Evolutionary conservation across 768 basidiomycete species (phyloP).

Genomic region (Imleria badia): DNA sequence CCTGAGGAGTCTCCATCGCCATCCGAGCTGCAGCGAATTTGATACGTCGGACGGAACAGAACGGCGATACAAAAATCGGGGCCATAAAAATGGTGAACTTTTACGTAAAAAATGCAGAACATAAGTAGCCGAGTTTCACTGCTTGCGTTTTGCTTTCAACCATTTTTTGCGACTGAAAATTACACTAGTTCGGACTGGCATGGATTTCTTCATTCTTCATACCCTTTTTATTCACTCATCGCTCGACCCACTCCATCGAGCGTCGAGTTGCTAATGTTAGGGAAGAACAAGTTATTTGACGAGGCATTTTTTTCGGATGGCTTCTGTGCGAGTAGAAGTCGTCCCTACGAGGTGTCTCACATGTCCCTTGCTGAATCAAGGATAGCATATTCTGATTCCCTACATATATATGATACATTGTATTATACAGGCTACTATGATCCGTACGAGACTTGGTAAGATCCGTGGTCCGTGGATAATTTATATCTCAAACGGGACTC

Average conservation of each 20-base stretch:
- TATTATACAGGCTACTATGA: conserved; percentile 9
- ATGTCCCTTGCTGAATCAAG: neutral
- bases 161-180: neutral
- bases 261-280: conserved; percentile 52
- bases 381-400: too few relatives aligned
- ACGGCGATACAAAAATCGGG: neutral
- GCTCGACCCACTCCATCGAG: conserved; percentile 42
- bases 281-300: conserved; percentile 39
- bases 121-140: too few relatives aligned
- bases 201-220: neutral
- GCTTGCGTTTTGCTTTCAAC: too few relatives aligned
- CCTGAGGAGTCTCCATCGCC: conserved; percentile 17
- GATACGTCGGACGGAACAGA: neutral
- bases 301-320: conserved; percentile 60
- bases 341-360: conserved; percentile 69
- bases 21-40: conserved; percentile 15
- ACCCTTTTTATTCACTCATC: conserved; percentile 48
- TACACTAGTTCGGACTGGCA: too few relatives aligned
- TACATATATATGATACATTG: conserved; percentile 9
- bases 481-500: too few relatives aligned
- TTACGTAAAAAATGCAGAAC: conserved; percentile 15
- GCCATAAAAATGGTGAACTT: conserved; percentile 1
- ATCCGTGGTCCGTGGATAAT: neutral
- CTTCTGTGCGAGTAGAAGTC: conserved; percentile 36
- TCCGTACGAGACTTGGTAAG: neutral